Evolutionary conservation across 805 yeast species (phyloP).

Genomic region (Metschnikowia corniflorae): DNA sequence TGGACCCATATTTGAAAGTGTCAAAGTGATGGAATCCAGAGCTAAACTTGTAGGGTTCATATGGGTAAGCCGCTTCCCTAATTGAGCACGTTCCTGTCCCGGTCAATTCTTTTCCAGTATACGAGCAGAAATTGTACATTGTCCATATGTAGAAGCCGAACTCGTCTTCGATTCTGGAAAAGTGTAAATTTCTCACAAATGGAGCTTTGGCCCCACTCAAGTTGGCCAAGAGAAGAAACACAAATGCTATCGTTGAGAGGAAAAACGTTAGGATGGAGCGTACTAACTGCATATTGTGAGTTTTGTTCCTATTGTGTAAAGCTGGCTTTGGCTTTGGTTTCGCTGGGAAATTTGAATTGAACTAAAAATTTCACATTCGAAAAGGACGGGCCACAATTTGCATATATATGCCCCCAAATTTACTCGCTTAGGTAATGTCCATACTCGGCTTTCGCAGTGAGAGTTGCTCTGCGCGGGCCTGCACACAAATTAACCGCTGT

Average conservation of each 20-base stretch:
- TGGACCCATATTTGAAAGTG: conserved; percentile 8
- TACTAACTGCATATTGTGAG: conserved; percentile 3
- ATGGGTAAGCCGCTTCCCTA: conserved; percentile 10
- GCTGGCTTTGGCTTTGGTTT: no score
- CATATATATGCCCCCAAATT: no score
- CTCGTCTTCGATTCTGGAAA: conserved; percentile 10
- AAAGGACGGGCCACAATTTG: no score
- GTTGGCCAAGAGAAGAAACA: conserved; percentile 14
- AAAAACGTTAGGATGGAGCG: conserved; percentile 13
- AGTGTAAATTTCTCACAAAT: conserved; percentile 11
- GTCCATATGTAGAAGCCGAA: conserved; percentile 12
- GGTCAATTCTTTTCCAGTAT: conserved; percentile 7
- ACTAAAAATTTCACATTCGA: no score
- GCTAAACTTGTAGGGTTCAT: conserved; percentile 13
- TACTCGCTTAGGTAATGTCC: no score
- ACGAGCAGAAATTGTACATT: conserved; percentile 12
- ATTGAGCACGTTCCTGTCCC: conserved; percentile 10
- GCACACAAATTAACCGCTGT: no score
- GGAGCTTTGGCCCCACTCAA: conserved; percentile 14
- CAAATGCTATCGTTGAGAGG: conserved; percentile 13
- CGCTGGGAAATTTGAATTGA: no score
- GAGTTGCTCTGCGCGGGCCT: no score
- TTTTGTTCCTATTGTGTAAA: no score
- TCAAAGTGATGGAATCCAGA: conserved; percentile 6
- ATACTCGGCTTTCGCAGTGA: no score